Percentiles rank a stretch among this genome's conserved stretches.
Conservation (phyloP, 495 filamentous ascomycete genomes). For the Cairneyella variabilis region DNA sequence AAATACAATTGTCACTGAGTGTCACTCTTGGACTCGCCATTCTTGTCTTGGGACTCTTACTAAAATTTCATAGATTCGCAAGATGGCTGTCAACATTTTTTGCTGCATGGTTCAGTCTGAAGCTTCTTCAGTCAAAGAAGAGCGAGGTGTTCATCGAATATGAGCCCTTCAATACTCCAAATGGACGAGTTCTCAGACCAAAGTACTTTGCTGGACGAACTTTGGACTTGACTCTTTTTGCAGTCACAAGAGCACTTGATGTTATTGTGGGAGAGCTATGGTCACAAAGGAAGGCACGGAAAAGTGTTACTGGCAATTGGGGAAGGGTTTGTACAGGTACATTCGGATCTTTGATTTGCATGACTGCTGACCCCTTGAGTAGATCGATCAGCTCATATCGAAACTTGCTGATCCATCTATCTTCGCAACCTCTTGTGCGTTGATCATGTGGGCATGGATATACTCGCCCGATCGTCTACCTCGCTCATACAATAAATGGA, state of each 20-base stretch:
- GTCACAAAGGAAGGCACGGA: slow-evolving; percentile 41
- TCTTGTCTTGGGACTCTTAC: neutral
- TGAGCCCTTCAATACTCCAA: slow-evolving; percentile 18
- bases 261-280: slow-evolving; percentile 64
- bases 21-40: neutral
- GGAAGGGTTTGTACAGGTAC: slow-evolving; percentile 31
- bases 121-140: slow-evolving; percentile 42
- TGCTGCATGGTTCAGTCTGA: slow-evolving; percentile 46
- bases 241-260: slow-evolving; percentile 71
- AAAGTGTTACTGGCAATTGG: slow-evolving; percentile 40
- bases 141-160: slow-evolving; percentile 38
- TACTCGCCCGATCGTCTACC: slow-evolving; percentile 69
- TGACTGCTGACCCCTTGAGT: neutral
- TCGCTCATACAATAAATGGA: slow-evolving; percentile 80
- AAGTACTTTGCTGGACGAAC: slow-evolving; percentile 65
- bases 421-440: slow-evolving; percentile 71
- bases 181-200: slow-evolving; percentile 27
- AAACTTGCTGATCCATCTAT: slow-evolving; percentile 61
- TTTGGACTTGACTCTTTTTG: slow-evolving; percentile 82
- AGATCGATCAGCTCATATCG: slow-evolving; percentile 47
- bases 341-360: neutral
- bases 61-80: slow-evolving; percentile 23
- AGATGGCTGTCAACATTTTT: slow-evolving; percentile 47
- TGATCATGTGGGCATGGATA: slow-evolving; percentile 89
- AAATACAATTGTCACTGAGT: too few relatives aligned